Percentiles rank a stretch among this genome's conserved stretches.
These are phyloP conservation scores for Didymella pinodella DNA, from an alignment of 2,329 filamentous ascomycete species.

Conservation along the genomic window DNA sequence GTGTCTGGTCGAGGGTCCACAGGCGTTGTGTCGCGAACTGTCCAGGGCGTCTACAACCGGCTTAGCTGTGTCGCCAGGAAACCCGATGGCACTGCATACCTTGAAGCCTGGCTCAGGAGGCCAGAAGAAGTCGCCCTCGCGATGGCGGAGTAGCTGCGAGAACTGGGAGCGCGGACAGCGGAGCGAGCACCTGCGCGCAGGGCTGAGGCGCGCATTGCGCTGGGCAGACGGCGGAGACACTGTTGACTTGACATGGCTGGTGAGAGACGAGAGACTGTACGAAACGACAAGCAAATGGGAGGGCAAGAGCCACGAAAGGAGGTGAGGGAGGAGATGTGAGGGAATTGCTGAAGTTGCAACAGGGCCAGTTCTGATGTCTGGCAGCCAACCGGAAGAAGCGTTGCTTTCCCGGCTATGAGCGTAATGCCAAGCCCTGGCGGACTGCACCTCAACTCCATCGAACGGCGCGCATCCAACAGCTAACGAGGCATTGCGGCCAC, in stretches of 20 bases:
- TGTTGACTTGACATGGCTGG: conserved; percentile 49
- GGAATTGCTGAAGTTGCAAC: conserved; percentile 41
- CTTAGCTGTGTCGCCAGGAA: conserved; percentile 22
- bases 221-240: conserved; percentile 49
- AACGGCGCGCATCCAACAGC: conserved; percentile 26
- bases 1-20: conserved; percentile 43
- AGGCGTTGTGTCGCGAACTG: conserved; percentile 38
- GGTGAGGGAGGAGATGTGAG: conserved; percentile 33
- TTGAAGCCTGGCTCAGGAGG: conserved; percentile 42
- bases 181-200: conserved; percentile 43
- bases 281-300: conserved; percentile 22
- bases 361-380: conserved; percentile 39
- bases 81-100: conserved; percentile 33
- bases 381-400: conserved; percentile 31
- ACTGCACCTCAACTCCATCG: conserved; percentile 31
- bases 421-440: conserved; percentile 30
- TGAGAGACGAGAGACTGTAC: conserved; percentile 11
- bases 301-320: conserved; percentile 20
- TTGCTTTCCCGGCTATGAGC: conserved; percentile 17
- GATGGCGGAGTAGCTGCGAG: conserved; percentile 48
- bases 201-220: conserved; percentile 41
- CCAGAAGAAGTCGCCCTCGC: conserved; percentile 45
- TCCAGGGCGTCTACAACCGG: conserved; percentile 37
- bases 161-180: conserved; percentile 31
- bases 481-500: conserved; percentile 44